Evolutionary conservation across 1,284 basidiomycete species (phyloP).

Genomic region (Puccinia novopanici): DNA sequence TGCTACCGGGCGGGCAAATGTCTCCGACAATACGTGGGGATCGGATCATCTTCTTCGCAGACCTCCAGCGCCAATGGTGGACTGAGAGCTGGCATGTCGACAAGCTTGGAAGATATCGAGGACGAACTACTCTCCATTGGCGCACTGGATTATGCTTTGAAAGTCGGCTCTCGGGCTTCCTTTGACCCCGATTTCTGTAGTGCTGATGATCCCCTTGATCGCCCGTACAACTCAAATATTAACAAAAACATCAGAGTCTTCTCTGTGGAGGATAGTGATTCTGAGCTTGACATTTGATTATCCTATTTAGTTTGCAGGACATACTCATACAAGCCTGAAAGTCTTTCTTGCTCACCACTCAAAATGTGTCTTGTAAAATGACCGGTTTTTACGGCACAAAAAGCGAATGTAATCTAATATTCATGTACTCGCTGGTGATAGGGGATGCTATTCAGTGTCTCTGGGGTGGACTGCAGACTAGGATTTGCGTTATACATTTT

Average conservation of each 20-base stretch:
- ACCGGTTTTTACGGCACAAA: too few relatives aligned
- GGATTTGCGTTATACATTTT: too few relatives aligned
- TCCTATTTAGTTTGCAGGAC: background rate
- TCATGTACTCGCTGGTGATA: too few relatives aligned
- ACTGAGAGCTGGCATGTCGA: conserved; percentile 12
- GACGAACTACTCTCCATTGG: conserved; percentile 27
- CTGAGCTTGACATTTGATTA: conserved; percentile 38
- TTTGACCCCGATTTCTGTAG: background rate
- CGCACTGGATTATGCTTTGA: conserved; percentile 33
- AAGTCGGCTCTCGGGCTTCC: conserved; percentile 12
- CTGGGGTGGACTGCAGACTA: too few relatives aligned
- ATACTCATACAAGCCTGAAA: background rate
- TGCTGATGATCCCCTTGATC: background rate
- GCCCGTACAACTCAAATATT: background rate
- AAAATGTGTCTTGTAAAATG: too few relatives aligned
- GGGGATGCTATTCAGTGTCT: too few relatives aligned
- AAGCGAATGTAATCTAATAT: too few relatives aligned
- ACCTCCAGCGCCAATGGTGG: conserved; percentile 13
- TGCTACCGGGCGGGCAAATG: conserved; percentile 33
- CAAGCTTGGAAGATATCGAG: conserved; percentile 17
- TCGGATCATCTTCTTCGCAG: background rate
- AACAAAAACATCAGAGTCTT: conserved; percentile 20
- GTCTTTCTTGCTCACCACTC: too few relatives aligned
- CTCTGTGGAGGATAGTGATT: conserved; percentile 21
- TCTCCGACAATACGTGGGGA: conserved; percentile 42